Percentiles rank a stretch among this genome's conserved stretches.
phyloP scores from a whole-genome alignment of 495 filamentous ascomycete species.

The Penicillium canescens region DNA sequence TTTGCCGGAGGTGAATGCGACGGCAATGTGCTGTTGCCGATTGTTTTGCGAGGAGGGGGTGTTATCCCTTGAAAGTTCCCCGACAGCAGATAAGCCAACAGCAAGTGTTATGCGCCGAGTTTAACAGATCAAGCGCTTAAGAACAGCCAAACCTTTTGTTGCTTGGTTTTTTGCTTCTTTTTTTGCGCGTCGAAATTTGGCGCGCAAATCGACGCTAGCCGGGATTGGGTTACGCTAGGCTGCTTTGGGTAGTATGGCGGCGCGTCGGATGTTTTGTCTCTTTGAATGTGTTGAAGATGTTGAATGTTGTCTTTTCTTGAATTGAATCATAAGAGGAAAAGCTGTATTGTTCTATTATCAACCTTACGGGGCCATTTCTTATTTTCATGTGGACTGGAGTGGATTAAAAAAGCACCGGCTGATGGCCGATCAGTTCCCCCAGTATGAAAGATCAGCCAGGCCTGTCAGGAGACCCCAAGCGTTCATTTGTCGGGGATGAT shows the following conservation, averaged over 20 bases:
- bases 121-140: neutral
- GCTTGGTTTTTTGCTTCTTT: conserved; percentile 19
- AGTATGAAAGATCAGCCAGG: neutral
- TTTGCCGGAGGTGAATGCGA: neutral
- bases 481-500: conserved; percentile 18
- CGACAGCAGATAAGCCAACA: neutral
- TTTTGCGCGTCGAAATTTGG: conserved; percentile 29
- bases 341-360: no score
- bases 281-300: no score
- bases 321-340: no score
- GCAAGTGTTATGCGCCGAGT: conserved; percentile 4
- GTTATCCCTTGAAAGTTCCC: conserved; percentile 5
- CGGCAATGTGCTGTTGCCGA: neutral
- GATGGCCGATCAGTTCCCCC: conserved; percentile 14
- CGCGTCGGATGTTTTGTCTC: neutral
- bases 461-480: conserved; percentile 28
- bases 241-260: neutral
- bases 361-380: no score
- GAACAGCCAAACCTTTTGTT: neutral
- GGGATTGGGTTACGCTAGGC: conserved; percentile 13
- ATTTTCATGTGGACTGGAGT: no score
- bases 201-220: conserved; percentile 25
- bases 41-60: neutral
- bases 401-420: conserved; percentile 7
- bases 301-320: no score